Evolutionary conservation across 2,329 filamentous ascomycete genomes (phyloP).

Genomic region (Alternaria gansuensis): DNA sequence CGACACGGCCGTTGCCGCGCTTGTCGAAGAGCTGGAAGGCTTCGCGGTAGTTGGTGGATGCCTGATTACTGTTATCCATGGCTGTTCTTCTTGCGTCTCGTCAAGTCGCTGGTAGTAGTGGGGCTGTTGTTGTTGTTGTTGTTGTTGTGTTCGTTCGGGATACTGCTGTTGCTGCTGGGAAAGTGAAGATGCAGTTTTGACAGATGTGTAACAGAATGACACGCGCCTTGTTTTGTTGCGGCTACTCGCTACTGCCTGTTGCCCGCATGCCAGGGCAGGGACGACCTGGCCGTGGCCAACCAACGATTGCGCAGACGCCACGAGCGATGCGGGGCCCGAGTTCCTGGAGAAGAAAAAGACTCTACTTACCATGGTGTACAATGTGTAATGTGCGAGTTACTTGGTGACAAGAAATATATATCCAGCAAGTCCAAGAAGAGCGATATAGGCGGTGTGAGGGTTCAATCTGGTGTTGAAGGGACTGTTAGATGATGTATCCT

Average conservation of each 20-base stretch:
- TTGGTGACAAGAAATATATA: conserved; percentile 13
- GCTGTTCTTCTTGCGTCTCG: conserved; percentile 26
- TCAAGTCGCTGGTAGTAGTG: conserved; percentile 18
- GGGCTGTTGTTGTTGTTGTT: conserved; percentile 11
- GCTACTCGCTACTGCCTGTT: conserved; percentile 20
- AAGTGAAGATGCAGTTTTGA: not conserved
- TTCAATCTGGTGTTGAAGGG: conserved; percentile 27
- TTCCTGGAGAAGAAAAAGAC: not conserved
- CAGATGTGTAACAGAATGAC: conserved; percentile 5
- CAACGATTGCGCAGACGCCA: conserved; percentile 23
- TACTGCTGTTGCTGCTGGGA: not conserved
- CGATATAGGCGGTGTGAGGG: conserved; percentile 21
- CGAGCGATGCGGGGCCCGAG: conserved; percentile 1
- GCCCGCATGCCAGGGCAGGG: conserved; percentile 22
- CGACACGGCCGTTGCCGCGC: conserved; percentile 93
- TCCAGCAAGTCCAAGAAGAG: conserved; percentile 20
- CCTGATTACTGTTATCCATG: conserved; percentile 60
- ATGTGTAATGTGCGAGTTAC: not conserved
- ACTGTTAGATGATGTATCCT: conserved; percentile 35
- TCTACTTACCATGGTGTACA: conserved; percentile 34
- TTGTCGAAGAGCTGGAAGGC: conserved; percentile 99
- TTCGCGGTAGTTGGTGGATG: conserved; percentile 99
- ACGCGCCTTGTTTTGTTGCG: conserved; percentile 21
- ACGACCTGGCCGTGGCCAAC: conserved; percentile 19
- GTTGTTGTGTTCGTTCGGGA: conserved; percentile 12